Base-by-base conservation (phyloP, 2,329 filamentous ascomycete genomes). In the Talaromyces pinophilus region DNA sequence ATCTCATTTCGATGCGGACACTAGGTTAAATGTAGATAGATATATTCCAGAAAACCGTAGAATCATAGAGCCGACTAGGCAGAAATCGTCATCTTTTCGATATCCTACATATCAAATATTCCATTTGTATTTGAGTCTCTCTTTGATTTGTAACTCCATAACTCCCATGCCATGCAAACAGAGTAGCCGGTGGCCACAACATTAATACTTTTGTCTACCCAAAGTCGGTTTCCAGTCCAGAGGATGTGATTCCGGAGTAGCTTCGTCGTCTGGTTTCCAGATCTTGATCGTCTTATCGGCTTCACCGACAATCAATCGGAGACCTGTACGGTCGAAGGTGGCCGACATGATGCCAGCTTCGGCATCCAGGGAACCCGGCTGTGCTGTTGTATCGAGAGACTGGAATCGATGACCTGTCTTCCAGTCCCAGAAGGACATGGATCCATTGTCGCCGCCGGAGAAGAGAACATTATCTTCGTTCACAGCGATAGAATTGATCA, bases 251-350 rank as follows among this genome's bases (percentile, higher is more conserved):
- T 98, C 92, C 44, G 91, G 90, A 0, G 94, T 97, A 19, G 95
- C 95, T 63, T 90, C 87, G 57, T 96, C 92, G 77, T 99, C 95
- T 71, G 90, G 91, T 79, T 93, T 96, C 95, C 95, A 99, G 66
- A 99, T 88, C 86, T 99, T 98, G 78, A 97, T 97, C 0, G 93
- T 97, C 85, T 99, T 99, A 77, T 99, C 95, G 5, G 93, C 92
- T 80, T 99, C 95, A 55, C 96, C 96, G 22, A 91, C 93, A 69
- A 99, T 96, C 72, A 99, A 82, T 71, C 95, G 87, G 74, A 97
- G 76, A 0, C 95, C 95, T 0, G 93, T 97, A 67, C 86, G 87
- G 75, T 99, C 95, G 75, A 96, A 99, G 0, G 90, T 97, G 15
- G 92, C 93, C 75, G 91, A 92, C 90, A 99, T 97, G 71, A 99